Evolutionary conservation across 257 asterid species (phyloP).

Genomic region (Forsythia viridissima): DNA sequence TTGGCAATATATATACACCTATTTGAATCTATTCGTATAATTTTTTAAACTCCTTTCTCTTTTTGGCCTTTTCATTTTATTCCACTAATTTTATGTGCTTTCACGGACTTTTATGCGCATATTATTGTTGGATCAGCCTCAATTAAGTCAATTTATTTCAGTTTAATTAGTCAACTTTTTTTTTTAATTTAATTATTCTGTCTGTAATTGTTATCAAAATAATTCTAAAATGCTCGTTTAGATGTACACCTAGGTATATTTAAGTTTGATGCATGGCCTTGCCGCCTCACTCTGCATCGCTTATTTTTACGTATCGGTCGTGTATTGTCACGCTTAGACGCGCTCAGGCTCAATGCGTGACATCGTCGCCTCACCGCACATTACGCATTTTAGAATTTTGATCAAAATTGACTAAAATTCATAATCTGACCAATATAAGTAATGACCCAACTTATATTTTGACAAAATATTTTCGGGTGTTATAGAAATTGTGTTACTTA

Average conservation of each 20-base stretch:
- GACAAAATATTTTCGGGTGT: too few relatives aligned
- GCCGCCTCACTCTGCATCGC: too few relatives aligned
- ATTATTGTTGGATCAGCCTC: too few relatives aligned
- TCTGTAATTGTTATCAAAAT: background rate
- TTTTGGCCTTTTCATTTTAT: background rate
- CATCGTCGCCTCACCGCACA: too few relatives aligned
- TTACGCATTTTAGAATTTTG: too few relatives aligned
- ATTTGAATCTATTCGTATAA: background rate
- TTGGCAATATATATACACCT: slow-evolving; percentile 43
- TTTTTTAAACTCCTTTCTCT: background rate
- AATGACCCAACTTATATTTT: background rate
- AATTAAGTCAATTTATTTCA: background rate
- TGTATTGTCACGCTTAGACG: too few relatives aligned
- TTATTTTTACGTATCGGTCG: too few relatives aligned
- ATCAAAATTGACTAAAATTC: background rate
- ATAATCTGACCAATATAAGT: background rate
- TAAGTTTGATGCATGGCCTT: too few relatives aligned
- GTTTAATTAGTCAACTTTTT: background rate
- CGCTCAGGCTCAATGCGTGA: too few relatives aligned
- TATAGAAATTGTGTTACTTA: background rate
- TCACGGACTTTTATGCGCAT: too few relatives aligned
- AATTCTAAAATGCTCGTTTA: too few relatives aligned
- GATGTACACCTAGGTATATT: too few relatives aligned
- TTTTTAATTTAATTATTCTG: background rate
- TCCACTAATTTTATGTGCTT: background rate